Percentiles rank a stretch among this genome's conserved stretches.
These are phyloP conservation scores for Balakata baccata DNA, from an alignment of 345 rosid genomes.

Conservation along the genomic window DNA sequence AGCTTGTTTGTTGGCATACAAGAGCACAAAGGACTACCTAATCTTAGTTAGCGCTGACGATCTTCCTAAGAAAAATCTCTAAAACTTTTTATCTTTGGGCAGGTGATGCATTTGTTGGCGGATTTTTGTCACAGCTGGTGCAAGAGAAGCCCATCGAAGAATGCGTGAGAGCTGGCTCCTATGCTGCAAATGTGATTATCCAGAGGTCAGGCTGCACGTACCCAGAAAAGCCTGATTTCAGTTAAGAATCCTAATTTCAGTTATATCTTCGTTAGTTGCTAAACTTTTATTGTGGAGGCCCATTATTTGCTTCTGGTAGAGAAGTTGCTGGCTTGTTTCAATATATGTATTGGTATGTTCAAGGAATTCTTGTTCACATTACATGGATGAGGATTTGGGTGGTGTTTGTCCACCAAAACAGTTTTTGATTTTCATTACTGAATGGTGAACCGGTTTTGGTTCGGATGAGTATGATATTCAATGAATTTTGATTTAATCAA, in stretches of 20 bases:
- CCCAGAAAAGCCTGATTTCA: constrained; percentile 56
- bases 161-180: constrained; percentile 77
- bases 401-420: not conserved
- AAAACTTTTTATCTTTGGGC: not conserved
- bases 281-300: not conserved
- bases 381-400: not conserved
- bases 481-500: not conserved
- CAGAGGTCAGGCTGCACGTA: constrained; percentile 96
- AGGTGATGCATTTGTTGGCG: constrained; percentile 93
- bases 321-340: constrained; percentile 5
- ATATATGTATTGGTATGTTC: not conserved
- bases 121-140: constrained; percentile 80
- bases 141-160: constrained; percentile 69
- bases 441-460: not conserved
- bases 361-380: not conserved
- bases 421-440: not conserved
- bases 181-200: constrained; percentile 79
- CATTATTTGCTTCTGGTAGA: constrained; percentile 15
- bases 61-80: too few relatives aligned
- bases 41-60: not conserved
- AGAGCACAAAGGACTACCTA: not conserved
- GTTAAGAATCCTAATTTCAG: constrained; percentile 8
- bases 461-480: constrained; percentile 1
- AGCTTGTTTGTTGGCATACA: not conserved
- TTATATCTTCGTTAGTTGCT: constrained; percentile 14